These are phyloP conservation scores for Xylaria sp. DNA, from an alignment of 2,329 filamentous ascomycete species.

Conservation along the genomic window DNA sequence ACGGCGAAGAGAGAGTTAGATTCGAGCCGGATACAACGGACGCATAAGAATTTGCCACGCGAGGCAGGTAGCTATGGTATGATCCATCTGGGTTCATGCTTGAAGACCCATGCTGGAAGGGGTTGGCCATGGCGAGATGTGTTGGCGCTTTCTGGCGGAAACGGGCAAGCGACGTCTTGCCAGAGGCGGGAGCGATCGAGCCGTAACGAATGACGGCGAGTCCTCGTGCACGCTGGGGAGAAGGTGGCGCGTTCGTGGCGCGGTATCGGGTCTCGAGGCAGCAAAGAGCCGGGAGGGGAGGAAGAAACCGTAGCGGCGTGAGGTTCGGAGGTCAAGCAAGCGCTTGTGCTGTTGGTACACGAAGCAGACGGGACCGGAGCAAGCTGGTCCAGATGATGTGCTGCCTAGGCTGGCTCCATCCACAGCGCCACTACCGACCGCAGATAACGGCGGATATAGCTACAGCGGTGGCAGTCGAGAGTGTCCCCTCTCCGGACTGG, in stretches of 20 bases:
- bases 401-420: constrained; percentile 27
- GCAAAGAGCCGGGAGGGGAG: background rate
- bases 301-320: background rate
- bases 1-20: constrained; percentile 38
- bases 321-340: background rate
- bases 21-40: constrained; percentile 54
- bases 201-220: background rate
- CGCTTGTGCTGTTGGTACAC: background rate
- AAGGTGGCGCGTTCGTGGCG: constrained; percentile 1
- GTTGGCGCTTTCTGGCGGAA: constrained; percentile 32
- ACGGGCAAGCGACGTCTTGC: constrained; percentile 8
- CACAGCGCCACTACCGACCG: background rate
- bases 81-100: constrained; percentile 50
- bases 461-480: background rate
- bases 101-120: constrained; percentile 51
- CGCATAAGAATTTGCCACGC: constrained; percentile 54
- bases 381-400: constrained; percentile 10
- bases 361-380: constrained; percentile 1
- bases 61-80: constrained; percentile 48
- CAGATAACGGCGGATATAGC: background rate
- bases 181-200: constrained; percentile 5
- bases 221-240: background rate
- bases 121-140: constrained; percentile 54
- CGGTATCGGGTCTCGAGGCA: constrained; percentile 2
- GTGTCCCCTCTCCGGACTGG: background rate